Percentiles rank a stretch among this genome's conserved stretches.
These are phyloP conservation scores for Heliamphora pulchella DNA, from an alignment of 179 eudicot species.

Conservation along the genomic window DNA sequence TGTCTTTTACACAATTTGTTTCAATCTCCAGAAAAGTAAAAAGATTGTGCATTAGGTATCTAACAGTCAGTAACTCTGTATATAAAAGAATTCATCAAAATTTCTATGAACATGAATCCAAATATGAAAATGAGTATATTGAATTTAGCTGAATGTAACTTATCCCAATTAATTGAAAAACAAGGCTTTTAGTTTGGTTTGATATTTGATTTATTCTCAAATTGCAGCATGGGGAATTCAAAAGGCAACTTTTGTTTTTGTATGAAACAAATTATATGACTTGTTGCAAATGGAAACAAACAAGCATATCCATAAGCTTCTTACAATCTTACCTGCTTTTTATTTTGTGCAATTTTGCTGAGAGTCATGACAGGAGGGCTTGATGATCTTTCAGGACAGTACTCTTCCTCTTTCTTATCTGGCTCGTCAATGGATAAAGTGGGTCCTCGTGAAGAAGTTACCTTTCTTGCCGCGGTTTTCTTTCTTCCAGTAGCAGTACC, in stretches of 20 bases:
- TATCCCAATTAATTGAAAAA: no score
- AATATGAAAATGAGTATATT: no score
- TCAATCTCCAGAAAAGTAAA: no score
- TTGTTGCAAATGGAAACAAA: background rate
- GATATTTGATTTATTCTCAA: no score
- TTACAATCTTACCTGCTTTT: conserved; percentile 30
- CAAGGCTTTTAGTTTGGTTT: no score
- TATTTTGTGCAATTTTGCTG: conserved; percentile 31
- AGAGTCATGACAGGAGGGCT: conserved; percentile 38
- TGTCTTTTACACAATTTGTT: no score
- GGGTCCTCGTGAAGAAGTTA: conserved; percentile 28
- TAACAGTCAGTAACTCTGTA: no score
- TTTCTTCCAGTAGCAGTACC: conserved; percentile 34
- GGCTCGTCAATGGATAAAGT: conserved; percentile 31
- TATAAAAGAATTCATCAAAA: no score
- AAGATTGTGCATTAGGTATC: no score
- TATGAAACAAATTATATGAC: background rate
- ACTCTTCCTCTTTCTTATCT: conserved; percentile 29
- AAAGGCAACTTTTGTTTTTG: background rate
- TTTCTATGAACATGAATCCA: no score
- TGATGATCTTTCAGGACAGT: conserved; percentile 28
- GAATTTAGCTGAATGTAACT: no score
- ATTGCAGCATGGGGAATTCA: no score
- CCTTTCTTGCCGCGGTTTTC: conserved; percentile 34
- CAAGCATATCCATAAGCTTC: background rate